Evolutionary conservation across 352 stramenopile genomes (phyloP), one percentile per base, ranked within the genome.

Genomic region (Globisporangium camurandrum): DNA sequence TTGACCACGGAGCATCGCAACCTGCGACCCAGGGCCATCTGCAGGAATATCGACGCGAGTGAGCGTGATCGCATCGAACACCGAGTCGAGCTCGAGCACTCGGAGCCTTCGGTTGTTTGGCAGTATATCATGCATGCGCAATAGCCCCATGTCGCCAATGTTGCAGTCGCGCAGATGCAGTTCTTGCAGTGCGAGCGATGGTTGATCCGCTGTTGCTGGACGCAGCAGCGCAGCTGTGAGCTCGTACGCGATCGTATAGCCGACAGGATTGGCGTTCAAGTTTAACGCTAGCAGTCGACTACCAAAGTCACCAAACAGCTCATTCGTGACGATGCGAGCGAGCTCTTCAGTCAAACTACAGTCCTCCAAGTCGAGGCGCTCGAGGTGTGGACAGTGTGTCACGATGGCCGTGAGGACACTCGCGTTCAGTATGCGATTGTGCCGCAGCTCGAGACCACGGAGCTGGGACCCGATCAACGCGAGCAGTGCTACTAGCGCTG

Each of bases 311-410:
- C 51, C 43, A 23, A 19, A 34, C 4, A 57, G 27, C 16, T 23
- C 43, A 14, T 30, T 22, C 27, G 46, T 27, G 16, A 52, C 24
- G 20, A 33, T 8, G 20, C 17, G 11, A 23, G 46, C 22, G n/a
- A 36, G 12, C 1, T 24, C 23, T 17, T 23, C 49, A 6, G 27
- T 36, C 0, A 57, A 17, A 11, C 51, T 27, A 23, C 43, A 51
- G 16, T 24, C 33, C 30, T 57, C 51, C 1, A 57, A 28, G 16
- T 57, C 51, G 19, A 57, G 45, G 1, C 27, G 42, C 45, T 57
- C 43, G 17, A 57, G 27, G 1, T 14, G 24, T n/a, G 30, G 24
- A 37, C 51, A 57, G 34, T 51, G 22, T 20, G 5, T 3, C 38
- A 51, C 6, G 12, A 52, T 41, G 26, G 22, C 17, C 22, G 36